Evolutionary conservation across 495 filamentous ascomycete species (phyloP).

Genomic region (Letharia lupina): DNA sequence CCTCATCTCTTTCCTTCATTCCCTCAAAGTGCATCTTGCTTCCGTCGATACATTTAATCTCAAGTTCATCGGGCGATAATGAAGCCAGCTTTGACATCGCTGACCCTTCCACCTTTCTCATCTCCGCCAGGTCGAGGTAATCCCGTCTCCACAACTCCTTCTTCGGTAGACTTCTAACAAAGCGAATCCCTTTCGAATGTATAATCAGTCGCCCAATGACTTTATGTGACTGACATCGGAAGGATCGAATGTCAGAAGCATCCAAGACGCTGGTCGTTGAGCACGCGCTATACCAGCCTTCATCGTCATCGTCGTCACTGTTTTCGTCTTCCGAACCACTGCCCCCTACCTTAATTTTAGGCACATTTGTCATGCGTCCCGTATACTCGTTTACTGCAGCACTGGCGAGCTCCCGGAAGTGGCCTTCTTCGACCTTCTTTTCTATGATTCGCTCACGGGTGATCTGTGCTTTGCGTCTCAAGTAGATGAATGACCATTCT

Average conservation of each 20-base stretch:
- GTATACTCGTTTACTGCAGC: constrained; percentile 5
- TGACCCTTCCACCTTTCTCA: constrained; percentile 27
- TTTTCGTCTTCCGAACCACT: constrained; percentile 4
- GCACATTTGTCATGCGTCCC: constrained; percentile 9
- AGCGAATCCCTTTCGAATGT: constrained; percentile 28
- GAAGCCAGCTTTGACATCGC: constrained; percentile 21
- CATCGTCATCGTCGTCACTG: constrained; percentile 21
- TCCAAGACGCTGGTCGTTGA: constrained; percentile 24
- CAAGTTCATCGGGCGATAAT: constrained; percentile 22
- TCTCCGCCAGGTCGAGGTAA: constrained; percentile 30
- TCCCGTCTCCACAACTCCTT: constrained; percentile 28
- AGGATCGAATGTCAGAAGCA: constrained; percentile 26
- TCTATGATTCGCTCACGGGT: constrained; percentile 27
- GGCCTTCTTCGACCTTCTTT: constrained; percentile 22
- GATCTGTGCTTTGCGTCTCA: constrained; percentile 30
- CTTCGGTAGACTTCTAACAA: constrained; percentile 19
- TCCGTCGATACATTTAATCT: constrained; percentile 26
- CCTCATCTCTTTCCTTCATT: constrained; percentile 32
- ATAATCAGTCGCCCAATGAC: constrained; percentile 26
- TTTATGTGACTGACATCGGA: constrained; percentile 25
- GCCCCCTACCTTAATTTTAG: constrained; percentile 11
- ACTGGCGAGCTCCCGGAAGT: constrained; percentile 18
- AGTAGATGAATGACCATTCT: constrained; percentile 31
- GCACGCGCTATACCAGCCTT: constrained; percentile 24
- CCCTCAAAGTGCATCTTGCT: constrained; percentile 23